Conservation (phyloP, 345 rosid genomes). For the Populus pruinosa region DNA sequence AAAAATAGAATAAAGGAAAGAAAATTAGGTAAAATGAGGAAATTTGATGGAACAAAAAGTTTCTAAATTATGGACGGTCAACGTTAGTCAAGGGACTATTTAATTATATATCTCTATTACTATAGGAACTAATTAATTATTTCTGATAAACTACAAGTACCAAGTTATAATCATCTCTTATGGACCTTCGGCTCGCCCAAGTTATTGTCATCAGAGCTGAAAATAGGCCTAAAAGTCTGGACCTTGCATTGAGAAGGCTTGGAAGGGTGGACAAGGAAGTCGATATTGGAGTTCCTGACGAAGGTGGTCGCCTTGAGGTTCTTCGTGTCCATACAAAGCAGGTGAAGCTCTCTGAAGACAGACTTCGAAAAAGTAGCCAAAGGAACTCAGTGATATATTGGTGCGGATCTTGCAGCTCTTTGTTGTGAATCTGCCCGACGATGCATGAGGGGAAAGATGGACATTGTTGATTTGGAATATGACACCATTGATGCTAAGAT, state of each 20-base stretch:
- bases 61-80: no score
- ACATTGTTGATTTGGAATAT: not conserved
- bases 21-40: no score
- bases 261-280: no score
- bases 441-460: conserved; percentile 2
- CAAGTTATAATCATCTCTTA: no score
- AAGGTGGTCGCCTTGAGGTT: not conserved
- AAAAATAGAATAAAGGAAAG: no score
- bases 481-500: not conserved
- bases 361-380: not conserved
- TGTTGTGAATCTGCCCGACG: not conserved
- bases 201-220: not conserved
- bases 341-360: not conserved
- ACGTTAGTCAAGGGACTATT: no score
- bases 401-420: not conserved
- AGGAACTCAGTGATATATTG: not conserved
- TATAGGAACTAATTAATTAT: no score
- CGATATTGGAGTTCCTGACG: not conserved
- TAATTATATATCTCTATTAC: no score
- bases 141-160: no score
- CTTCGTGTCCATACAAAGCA: not conserved
- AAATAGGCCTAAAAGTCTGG: not conserved
- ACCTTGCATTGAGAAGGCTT: not conserved
- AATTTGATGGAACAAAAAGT: no score
- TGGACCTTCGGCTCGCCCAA: not conserved